Percentiles rank a stretch among this genome's conserved stretches.
phyloP scores from a whole-genome alignment of 2,329 filamentous ascomycete species.

The Fusarium napiforme region DNA sequence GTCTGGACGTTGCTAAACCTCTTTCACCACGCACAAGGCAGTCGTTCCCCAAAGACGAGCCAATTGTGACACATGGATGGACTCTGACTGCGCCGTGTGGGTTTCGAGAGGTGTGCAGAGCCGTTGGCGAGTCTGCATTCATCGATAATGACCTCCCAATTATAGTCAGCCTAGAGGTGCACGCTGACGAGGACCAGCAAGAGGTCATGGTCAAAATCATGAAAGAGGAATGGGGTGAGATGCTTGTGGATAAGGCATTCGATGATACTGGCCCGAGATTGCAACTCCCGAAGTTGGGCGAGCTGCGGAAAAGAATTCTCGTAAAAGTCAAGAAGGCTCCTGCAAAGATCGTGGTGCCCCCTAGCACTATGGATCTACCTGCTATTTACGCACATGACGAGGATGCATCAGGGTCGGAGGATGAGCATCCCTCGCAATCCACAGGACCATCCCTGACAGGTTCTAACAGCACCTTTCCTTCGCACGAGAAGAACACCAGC shows the following conservation, averaged over 20 bases:
- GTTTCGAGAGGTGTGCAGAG: constrained; percentile 86
- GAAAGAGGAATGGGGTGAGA: constrained; percentile 83
- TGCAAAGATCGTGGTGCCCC: constrained; percentile 46
- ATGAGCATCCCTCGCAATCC: constrained; percentile 49
- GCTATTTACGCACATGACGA: constrained; percentile 49
- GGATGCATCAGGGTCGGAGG: constrained; percentile 57
- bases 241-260: constrained; percentile 72
- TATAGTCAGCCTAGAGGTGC: constrained; percentile 93
- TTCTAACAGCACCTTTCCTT: constrained; percentile 14
- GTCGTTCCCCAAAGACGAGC: constrained; percentile 66
- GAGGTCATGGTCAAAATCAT: constrained; percentile 94
- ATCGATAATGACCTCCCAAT: constrained; percentile 79
- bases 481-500: constrained; percentile 54
- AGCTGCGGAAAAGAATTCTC: constrained; percentile 82
- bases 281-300: constrained; percentile 74
- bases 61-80: constrained; percentile 83
- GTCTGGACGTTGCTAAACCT: constrained; percentile 46
- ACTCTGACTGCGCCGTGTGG: constrained; percentile 87
- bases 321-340: constrained; percentile 79
- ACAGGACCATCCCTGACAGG: constrained; percentile 25
- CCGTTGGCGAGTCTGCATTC: constrained; percentile 84
- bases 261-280: constrained; percentile 63
- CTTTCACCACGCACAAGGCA: constrained; percentile 40
- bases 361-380: constrained; percentile 49
- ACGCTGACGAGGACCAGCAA: constrained; percentile 84